Evolutionary conservation across 208 protist genomes (phyloP).

Genomic region (Trypanosoma lewisi): DNA sequence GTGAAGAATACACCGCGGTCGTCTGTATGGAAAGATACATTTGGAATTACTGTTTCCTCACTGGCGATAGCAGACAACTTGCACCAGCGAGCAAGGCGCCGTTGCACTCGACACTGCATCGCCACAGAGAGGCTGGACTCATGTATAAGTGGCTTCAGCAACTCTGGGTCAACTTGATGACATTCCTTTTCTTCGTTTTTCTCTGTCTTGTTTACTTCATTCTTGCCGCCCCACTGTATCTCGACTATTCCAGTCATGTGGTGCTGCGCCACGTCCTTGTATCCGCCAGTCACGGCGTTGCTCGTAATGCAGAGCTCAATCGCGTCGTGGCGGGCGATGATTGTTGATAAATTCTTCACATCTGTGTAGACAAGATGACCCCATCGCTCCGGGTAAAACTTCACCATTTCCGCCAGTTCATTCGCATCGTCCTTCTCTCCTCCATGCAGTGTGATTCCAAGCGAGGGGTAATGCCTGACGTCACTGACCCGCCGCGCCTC

Average conservation of each 20-base stretch:
- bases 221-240: not conserved
- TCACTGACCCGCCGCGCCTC: slow-evolving; percentile 19
- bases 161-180: not conserved
- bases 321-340: slow-evolving; percentile 40
- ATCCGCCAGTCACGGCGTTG: slow-evolving; percentile 73
- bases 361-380: slow-evolving; percentile 84
- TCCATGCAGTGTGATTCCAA: slow-evolving; percentile 72
- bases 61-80: not conserved
- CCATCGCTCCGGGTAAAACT: slow-evolving; percentile 62
- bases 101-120: slow-evolving; percentile 15
- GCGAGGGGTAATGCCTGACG: slow-evolving; percentile 6
- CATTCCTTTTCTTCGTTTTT: slow-evolving; percentile 8
- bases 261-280: slow-evolving; percentile 50
- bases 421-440: slow-evolving; percentile 72
- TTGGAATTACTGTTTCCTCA: slow-evolving; percentile 30
- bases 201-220: not conserved
- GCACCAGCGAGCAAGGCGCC: slow-evolving; percentile 8
- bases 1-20: slow-evolving; percentile 86
- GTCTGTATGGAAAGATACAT: slow-evolving; percentile 78
- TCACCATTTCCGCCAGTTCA: slow-evolving; percentile 69
- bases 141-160: slow-evolving; percentile 9
- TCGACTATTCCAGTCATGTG: slow-evolving; percentile 44
- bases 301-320: slow-evolving; percentile 88
- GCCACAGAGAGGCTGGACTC: not conserved
- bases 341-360: slow-evolving; percentile 21